Evolutionary conservation across 495 filamentous ascomycete genomes (phyloP), one percentile per base, ranked within the genome.

Genomic region (Wilcoxina mikolae): DNA sequence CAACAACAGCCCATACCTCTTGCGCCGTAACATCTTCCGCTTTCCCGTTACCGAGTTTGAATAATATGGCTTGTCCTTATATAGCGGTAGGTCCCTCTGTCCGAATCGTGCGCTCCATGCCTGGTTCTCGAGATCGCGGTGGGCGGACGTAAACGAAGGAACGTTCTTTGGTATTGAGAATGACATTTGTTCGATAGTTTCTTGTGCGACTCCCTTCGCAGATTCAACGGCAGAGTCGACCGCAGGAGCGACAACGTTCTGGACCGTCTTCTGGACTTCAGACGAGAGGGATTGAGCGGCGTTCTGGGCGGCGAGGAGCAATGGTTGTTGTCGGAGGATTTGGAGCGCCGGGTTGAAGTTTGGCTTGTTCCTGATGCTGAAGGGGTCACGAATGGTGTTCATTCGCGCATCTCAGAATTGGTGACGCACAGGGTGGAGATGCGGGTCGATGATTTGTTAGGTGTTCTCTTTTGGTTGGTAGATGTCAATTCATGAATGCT

Each of bases 11-110:
- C 78, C 44, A 3, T 64, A 49, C 2, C 74, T 66, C 53, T 82
- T 69, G 67, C 79, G 81, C 62, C 70, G 69, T 65, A 71, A 65
- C 45, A 70, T 69, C 59, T 65, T 75, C 25, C 56, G 64, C 18
- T 55, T 55, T 26, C 67, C 67, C 57, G 74, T 69, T 49, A 73
- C 63, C 18, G 78, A 76, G 44, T 75, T 68, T 58, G 84, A 84
- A 45, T 75, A 73, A 65, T 87, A 93, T 23, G 91, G 91, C 65
- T 99, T 99, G 69, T 99, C 91, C 73, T 99, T 99, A 70, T 99
- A 99, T 81, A 96, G 84, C 35, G 91, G 91, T 23, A 99, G 72
- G 28, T 80, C 74, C 49, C 75, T 78, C 42, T 76, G 71, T 23
- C 73, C 71, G 56, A 82, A 79, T 50, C 47, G 58, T 70, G 75